Percentiles rank a stretch among this genome's conserved stretches.
Conservation (phyloP, 2,329 filamentous ascomycete genomes). For the Zymoseptoria ardabiliae region DNA sequence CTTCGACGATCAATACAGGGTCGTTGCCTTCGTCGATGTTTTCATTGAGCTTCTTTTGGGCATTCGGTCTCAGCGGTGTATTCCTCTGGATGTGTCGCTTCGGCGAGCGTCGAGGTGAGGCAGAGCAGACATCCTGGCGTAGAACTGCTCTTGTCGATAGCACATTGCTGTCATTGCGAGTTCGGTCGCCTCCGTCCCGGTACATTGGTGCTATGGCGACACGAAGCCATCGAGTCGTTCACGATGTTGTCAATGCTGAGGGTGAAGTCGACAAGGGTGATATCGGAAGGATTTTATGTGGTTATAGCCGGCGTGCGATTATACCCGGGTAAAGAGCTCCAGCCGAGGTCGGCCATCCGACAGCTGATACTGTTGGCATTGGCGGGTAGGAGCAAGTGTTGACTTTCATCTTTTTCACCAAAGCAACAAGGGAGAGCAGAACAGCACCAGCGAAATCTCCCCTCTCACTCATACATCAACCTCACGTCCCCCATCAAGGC, state of each 20-base stretch:
- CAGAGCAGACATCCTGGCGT: too few species aligned
- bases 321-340: background rate
- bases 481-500: slow-evolving; percentile 1
- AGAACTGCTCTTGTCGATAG: too few species aligned
- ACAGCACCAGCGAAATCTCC: background rate
- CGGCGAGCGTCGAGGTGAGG: too few species aligned
- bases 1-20: too few species aligned
- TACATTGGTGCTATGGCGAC: background rate
- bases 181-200: too few species aligned
- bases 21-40: too few species aligned
- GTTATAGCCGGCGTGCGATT: background rate
- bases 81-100: too few species aligned
- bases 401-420: background rate
- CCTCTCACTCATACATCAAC: background rate
- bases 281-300: background rate
- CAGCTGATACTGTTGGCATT: background rate
- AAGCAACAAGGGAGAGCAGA: background rate
- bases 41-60: too few species aligned
- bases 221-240: background rate
- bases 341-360: background rate
- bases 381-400: background rate
- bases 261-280: background rate
- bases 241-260: background rate
- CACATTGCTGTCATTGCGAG: too few species aligned
- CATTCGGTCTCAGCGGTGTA: too few species aligned